These are phyloP conservation scores for Russula vinacea DNA, from an alignment of 768 basidiomycete species.

Conservation along the genomic window DNA sequence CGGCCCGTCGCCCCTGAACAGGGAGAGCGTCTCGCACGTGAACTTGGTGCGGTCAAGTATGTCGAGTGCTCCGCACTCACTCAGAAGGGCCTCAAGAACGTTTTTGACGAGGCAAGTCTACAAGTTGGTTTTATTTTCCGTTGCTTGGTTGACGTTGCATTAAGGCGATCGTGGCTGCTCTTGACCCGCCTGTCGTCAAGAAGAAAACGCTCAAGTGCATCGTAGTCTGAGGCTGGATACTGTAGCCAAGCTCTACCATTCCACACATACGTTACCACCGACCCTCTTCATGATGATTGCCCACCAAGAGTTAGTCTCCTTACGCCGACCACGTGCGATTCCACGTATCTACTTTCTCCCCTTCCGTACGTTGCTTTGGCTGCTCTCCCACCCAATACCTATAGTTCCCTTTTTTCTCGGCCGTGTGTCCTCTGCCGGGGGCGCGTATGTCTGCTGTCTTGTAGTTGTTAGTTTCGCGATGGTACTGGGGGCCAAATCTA, in stretches of 20 bases:
- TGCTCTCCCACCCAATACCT: conserved; percentile 31
- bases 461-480: conserved; percentile 37
- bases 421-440: conserved; percentile 11
- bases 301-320: conserved; percentile 25
- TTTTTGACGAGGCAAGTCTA: conserved; percentile 90
- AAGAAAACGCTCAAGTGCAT: conserved; percentile 69
- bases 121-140: not conserved
- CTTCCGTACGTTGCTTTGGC: conserved; percentile 29
- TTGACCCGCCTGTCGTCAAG: conserved; percentile 93
- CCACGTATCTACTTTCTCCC: conserved; percentile 26
- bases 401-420: conserved; percentile 29
- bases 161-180: conserved; percentile 96
- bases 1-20: conserved; percentile 82
- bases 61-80: conserved; percentile 99
- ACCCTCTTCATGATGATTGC: conserved; percentile 22
- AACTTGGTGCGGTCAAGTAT: conserved; percentile 97
- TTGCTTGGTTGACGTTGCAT: conserved; percentile 7
- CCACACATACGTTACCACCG: conserved; percentile 27
- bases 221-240: conserved; percentile 60
- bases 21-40: conserved; percentile 93
- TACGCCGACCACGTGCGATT: conserved; percentile 22
- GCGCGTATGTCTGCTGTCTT: conserved; percentile 33
- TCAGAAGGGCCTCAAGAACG: conserved; percentile 99
- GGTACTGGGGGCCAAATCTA: conserved; percentile 38
- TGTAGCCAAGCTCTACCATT: conserved; percentile 30